Percentiles rank a stretch among this genome's conserved stretches.
phyloP scores from a whole-genome alignment of 2,329 filamentous ascomycete species.

The Fusarium avenaceum region DNA sequence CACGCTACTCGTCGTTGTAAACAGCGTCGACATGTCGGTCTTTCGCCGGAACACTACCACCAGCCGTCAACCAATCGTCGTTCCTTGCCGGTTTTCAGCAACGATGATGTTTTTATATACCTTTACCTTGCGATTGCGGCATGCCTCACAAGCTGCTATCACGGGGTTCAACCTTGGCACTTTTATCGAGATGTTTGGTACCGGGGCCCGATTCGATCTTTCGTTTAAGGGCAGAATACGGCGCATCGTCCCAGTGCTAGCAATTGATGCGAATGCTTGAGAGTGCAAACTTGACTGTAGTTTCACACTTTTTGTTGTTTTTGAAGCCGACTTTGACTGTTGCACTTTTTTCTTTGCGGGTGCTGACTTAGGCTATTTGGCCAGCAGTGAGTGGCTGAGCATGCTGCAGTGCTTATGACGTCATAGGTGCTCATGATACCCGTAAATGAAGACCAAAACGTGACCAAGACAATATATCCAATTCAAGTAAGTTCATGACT shows the following conservation, averaged over 20 bases:
- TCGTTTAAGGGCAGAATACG: constrained; percentile 2
- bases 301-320: background rate
- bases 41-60: constrained; percentile 47
- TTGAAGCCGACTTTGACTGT: too few relatives aligned
- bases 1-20: constrained; percentile 27
- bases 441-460: too few relatives aligned
- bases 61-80: background rate
- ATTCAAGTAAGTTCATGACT: background rate
- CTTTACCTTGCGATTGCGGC: constrained; percentile 42
- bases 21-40: constrained; percentile 46
- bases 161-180: constrained; percentile 24
- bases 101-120: constrained; percentile 5
- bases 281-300: background rate
- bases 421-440: too few relatives aligned
- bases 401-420: too few relatives aligned
- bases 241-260: background rate
- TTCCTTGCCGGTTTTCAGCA: too few relatives aligned
- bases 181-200: accelerated
- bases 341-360: too few relatives aligned
- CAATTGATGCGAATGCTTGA: background rate
- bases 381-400: background rate
- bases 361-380: background rate
- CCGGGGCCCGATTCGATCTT: background rate
- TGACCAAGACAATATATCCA: too few relatives aligned
- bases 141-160: constrained; percentile 36